phyloP scores from a whole-genome alignment of 345 rosid species.

The Citrus unshiu region DNA sequence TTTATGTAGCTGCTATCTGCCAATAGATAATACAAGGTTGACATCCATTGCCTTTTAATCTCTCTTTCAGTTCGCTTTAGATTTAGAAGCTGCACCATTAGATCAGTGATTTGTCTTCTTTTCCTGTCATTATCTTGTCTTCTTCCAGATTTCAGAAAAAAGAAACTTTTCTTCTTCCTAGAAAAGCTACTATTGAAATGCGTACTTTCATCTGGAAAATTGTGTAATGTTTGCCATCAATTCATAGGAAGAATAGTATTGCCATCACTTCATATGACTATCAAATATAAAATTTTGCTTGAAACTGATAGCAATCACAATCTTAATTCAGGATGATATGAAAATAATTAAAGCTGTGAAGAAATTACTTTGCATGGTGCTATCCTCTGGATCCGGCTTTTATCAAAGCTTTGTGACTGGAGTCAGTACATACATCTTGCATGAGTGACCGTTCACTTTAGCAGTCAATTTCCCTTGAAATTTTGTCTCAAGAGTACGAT shows the following conservation, averaged over 20 bases:
- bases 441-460: neutral
- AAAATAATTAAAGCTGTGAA: neutral
- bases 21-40: conserved; percentile 10
- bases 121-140: neutral
- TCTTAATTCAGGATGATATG: neutral
- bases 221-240: neutral
- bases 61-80: neutral
- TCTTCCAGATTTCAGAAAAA: neutral
- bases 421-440: conserved; percentile 1
- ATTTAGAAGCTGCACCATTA: neutral
- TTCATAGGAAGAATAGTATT: neutral
- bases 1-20: conserved; percentile 15
- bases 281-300: neutral
- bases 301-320: neutral
- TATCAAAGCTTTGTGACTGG: neutral
- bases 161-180: too few relatives aligned
- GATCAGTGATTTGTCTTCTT: neutral
- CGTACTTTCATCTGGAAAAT: neutral
- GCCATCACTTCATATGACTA: neutral
- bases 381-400: neutral
- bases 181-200: too few relatives aligned
- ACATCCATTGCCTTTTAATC: neutral
- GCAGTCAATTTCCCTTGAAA: conserved; percentile 1
- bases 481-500: neutral
- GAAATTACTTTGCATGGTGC: neutral